These are phyloP conservation scores for Kwoniella bestiolae DNA, from an alignment of 768 basidiomycete genomes.

Conservation along the genomic window DNA sequence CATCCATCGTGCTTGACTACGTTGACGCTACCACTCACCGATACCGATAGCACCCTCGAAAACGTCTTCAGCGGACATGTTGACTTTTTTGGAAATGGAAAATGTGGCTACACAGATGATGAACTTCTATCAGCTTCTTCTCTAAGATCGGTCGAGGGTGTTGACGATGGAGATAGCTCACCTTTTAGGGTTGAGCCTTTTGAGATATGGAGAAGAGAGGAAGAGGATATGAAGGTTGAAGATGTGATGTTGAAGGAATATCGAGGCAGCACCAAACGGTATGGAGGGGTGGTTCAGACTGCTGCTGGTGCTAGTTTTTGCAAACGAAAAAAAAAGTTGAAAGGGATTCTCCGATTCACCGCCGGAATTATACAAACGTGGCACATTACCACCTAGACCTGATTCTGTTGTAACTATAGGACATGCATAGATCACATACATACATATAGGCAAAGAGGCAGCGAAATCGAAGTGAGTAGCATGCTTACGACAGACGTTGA, in stretches of 20 bases:
- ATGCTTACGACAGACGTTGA: too few relatives aligned
- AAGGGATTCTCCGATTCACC: neutral
- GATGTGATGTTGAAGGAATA: slow-evolving; percentile 2
- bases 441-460: neutral
- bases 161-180: neutral
- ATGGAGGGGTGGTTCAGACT: neutral
- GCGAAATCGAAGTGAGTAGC: neutral
- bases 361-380: neutral
- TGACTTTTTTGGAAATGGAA: slow-evolving; percentile 57
- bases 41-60: slow-evolving; percentile 98
- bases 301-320: neutral
- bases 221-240: neutral
- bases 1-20: neutral
- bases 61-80: slow-evolving; percentile 77
- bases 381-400: too few relatives aligned
- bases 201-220: slow-evolving; percentile 18
- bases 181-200: slow-evolving; percentile 34
- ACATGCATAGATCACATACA: too few relatives aligned
- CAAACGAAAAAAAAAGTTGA: neutral
- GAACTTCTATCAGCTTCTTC: neutral
- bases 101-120: slow-evolving; percentile 28
- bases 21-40: slow-evolving; percentile 62
- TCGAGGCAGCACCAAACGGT: neutral
- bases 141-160: neutral
- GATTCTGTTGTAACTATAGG: too few relatives aligned